A percentile compares a stretch with the other conserved stretches of the same genome.
Conservation (phyloP, 1,139 yeast species). For the Suhomyces maxii region DNA sequence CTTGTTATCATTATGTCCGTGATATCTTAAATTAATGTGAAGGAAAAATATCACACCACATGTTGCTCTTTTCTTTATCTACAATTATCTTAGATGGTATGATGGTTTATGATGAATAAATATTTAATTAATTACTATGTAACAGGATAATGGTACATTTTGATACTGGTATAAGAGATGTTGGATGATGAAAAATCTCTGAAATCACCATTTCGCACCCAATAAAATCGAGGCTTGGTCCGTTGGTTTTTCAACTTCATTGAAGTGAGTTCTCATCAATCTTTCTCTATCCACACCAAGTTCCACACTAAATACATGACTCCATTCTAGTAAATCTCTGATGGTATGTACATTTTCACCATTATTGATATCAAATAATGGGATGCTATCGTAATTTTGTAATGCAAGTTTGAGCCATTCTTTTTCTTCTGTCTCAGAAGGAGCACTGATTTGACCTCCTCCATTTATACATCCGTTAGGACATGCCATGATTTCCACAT, state of each 20-base stretch:
- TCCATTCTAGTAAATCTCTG: slow-evolving; percentile 25
- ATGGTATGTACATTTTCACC: slow-evolving; percentile 19
- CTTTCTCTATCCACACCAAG: slow-evolving; percentile 36
- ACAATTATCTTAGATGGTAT: too few species aligned
- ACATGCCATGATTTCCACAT: slow-evolving; percentile 96
- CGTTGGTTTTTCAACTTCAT: slow-evolving; percentile 51
- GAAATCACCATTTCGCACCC: slow-evolving; percentile 46
- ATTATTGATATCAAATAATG: slow-evolving; percentile 18
- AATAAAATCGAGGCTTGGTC: slow-evolving; percentile 46
- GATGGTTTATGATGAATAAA: too few species aligned
- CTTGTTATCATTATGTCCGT: too few species aligned
- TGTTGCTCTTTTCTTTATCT: too few species aligned
- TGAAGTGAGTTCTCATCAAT: slow-evolving; percentile 48
- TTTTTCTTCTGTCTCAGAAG: slow-evolving; percentile 36
- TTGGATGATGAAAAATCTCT: background rate
- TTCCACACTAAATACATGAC: slow-evolving; percentile 31
- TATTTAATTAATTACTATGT: too few species aligned
- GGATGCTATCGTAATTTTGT: slow-evolving; percentile 31
- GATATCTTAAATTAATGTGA: too few species aligned
- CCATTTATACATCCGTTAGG: slow-evolving; percentile 98
- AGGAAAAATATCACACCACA: too few species aligned
- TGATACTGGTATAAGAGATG: too few species aligned
- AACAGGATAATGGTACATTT: too few species aligned
- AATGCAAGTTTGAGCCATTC: slow-evolving; percentile 43
- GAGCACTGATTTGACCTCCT: slow-evolving; percentile 80